phyloP scores from a whole-genome alignment of 2,329 filamentous ascomycete species.

The Arthrobotrys sinensis region DNA sequence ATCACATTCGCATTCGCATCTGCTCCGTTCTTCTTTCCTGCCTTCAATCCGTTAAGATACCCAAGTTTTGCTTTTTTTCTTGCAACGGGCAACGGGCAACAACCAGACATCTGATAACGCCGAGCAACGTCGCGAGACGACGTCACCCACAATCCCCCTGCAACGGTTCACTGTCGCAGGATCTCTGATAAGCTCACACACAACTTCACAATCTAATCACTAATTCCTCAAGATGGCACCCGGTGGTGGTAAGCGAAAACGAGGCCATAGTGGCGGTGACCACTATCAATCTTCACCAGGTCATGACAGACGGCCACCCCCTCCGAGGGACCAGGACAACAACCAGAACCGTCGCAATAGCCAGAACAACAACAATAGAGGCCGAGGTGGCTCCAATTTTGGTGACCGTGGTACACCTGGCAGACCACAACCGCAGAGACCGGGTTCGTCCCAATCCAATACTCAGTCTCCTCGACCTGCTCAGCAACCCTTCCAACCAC shows the following conservation, averaged over 20 bases:
- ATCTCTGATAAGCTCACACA: not conserved
- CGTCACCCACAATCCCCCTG: slow-evolving; percentile 12
- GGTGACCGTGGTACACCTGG: slow-evolving; percentile 49
- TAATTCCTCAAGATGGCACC: slow-evolving; percentile 48
- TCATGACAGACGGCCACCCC: slow-evolving; percentile 52
- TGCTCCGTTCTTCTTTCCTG: slow-evolving; percentile 21
- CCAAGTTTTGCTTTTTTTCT: not conserved
- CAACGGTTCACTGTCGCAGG: not conserved
- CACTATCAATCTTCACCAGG: slow-evolving; percentile 54
- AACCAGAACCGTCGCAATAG: slow-evolving; percentile 34
- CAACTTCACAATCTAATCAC: not conserved
- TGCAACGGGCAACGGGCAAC: slow-evolving; percentile 36
- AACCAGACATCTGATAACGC: slow-evolving; percentile 2
- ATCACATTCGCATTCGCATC: slow-evolving; percentile 2
- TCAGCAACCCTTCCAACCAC: slow-evolving; percentile 48
- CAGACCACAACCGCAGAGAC: slow-evolving; percentile 47
- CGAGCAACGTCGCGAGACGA: not conserved
- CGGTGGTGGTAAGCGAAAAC: slow-evolving; percentile 58
- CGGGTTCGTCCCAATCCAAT: slow-evolving; percentile 56
- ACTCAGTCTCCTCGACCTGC: slow-evolving; percentile 47
- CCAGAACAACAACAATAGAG: slow-evolving; percentile 49
- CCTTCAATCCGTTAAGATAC: slow-evolving; percentile 39
- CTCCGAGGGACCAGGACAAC: slow-evolving; percentile 46
- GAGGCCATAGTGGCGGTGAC: slow-evolving; percentile 48
- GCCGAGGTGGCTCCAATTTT: slow-evolving; percentile 41